phyloP scores from a whole-genome alignment of 1,284 basidiomycete genomes.

The Heterobasidion irregulare region DNA sequence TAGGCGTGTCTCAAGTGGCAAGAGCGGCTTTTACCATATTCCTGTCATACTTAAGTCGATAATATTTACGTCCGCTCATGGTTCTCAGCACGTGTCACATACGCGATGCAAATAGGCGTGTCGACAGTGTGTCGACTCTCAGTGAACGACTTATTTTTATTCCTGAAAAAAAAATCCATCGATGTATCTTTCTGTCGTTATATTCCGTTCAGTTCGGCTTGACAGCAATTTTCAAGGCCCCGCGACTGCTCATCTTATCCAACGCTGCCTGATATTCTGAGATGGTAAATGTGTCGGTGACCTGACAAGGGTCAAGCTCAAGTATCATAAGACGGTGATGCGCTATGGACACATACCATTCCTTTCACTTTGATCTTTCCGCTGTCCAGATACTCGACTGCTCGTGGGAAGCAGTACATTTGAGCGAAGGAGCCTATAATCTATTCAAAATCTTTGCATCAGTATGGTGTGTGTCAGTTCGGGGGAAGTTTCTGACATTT shows the following conservation, averaged over 20 bases:
- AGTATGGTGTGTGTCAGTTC: background rate
- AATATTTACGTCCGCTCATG: too few relatives aligned
- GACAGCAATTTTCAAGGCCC: conserved; percentile 31
- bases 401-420: conserved; percentile 81
- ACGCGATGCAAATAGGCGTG: too few relatives aligned
- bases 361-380: conserved; percentile 72
- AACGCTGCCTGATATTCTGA: conserved; percentile 51
- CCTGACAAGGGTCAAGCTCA: conserved; percentile 15
- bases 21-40: too few relatives aligned
- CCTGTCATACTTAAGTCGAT: too few relatives aligned
- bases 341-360: conserved; percentile 31
- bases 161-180: too few relatives aligned
- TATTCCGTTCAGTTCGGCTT: conserved; percentile 16
- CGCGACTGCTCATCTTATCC: conserved; percentile 48
- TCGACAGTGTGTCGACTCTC: background rate
- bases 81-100: too few relatives aligned
- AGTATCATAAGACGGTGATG: background rate
- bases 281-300: conserved; percentile 45
- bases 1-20: too few relatives aligned
- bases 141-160: background rate
- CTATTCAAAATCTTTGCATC: conserved; percentile 23
- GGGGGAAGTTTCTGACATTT: conserved; percentile 33
- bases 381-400: conserved; percentile 80
- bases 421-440: conserved; percentile 86
- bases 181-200: background rate